Percentiles rank a stretch among this genome's conserved stretches.
These are phyloP conservation scores for Myochromella boudieri DNA, from an alignment of 768 basidiomycete genomes.

Conservation along the genomic window DNA sequence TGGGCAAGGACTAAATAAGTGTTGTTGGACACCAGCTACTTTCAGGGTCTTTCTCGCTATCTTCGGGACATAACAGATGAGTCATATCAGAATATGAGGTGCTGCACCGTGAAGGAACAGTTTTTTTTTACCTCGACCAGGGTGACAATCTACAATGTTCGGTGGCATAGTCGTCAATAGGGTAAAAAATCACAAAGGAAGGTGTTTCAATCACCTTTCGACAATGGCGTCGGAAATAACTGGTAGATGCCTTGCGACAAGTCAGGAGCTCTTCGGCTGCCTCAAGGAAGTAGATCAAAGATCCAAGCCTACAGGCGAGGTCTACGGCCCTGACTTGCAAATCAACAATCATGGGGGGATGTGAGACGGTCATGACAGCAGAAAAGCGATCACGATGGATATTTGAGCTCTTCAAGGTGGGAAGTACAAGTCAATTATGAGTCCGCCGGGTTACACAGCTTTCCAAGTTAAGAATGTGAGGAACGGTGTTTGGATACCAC, in stretches of 20 bases:
- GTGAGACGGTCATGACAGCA: conserved; percentile 9
- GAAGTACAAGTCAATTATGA: conserved; percentile 10
- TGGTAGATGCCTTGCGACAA: conserved; percentile 19
- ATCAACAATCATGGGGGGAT: conserved; percentile 15
- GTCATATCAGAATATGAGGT: conserved; percentile 1
- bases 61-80: conserved; percentile 23
- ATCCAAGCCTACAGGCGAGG: conserved; percentile 28
- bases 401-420: conserved; percentile 14
- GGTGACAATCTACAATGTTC: conserved; percentile 41
- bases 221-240: conserved; percentile 27
- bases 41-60: conserved; percentile 47
- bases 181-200: conserved; percentile 3
- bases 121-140: conserved; percentile 46
- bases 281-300: conserved; percentile 29
- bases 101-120: conserved; percentile 2
- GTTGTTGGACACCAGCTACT: conserved; percentile 38
- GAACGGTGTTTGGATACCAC: conserved; percentile 11
- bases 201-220: conserved; percentile 29
- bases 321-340: conserved; percentile 25
- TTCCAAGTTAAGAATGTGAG: conserved; percentile 15
- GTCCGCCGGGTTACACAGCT: conserved; percentile 15
- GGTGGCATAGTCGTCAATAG: conserved; percentile 9
- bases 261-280: conserved; percentile 28
- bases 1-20: conserved; percentile 47
- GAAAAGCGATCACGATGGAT: conserved; percentile 4